Evolutionary conservation across 1,284 basidiomycete species (phyloP), one percentile per base, ranked within the genome.

Genomic region (Ceraceosorus guamensis): DNA sequence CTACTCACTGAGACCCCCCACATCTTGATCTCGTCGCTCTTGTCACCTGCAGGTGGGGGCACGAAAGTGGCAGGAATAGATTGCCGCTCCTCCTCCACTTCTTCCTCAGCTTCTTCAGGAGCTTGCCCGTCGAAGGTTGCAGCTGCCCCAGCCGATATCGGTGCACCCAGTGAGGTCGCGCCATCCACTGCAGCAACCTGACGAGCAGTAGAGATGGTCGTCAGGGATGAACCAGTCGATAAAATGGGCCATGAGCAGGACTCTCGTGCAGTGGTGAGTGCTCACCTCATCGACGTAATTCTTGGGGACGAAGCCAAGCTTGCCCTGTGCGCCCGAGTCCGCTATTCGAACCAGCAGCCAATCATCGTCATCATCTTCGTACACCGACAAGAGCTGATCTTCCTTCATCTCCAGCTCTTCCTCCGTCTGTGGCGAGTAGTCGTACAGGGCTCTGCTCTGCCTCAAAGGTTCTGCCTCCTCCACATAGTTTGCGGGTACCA

Each of bases 401-500:
- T 76, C 73, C 10, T 55, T 52, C 45, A 76, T 62, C 14, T 61
- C 59, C 30, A 76, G 57, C 59, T 76, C 73, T 47, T 76, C 73
- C 13, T 69, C 68, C 35, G 63, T 70, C 60, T 71, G 67, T 5
- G 71, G 67, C 44, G 62, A 57, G 52, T 76, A 76, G 48, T 72
- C 72, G 57, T 76, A 76, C 33, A 68, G 55, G 0, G 73, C 73
- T 33, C 65, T 62, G 53, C 71, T 75, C 41, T 65, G 37, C 18
- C 71, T 61, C 31, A 73, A 48, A 46, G 72, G 73, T 53, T 70
- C 70, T 11, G 67, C 62, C 52, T 65, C 63, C 39, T 76, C 71
- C 44, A 76, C 68, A 50, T 76, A 76, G 61, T 75, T 76, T 49
- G 70, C 71, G 0, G 73, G 73, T 44, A 76, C 70, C 30, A 76